A percentile compares a stretch with the other conserved stretches of the same genome.
These are phyloP conservation scores for Saturnispora ahearnii DNA, from an alignment of 805 yeast species.

Conservation along the genomic window DNA sequence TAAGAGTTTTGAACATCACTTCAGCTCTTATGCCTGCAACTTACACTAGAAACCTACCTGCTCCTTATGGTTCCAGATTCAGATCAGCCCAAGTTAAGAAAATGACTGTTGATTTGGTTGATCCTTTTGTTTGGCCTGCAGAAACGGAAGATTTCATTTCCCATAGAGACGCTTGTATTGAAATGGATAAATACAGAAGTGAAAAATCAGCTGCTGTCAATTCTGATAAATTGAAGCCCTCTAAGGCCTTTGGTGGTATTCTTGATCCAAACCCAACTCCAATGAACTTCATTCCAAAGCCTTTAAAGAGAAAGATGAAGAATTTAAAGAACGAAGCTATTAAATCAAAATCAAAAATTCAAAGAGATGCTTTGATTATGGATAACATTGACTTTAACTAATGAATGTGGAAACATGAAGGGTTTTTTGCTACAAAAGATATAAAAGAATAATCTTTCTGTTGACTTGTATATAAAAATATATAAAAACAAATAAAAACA, in stretches of 20 bases:
- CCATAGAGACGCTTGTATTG: constrained; percentile 30
- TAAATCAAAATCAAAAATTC: constrained; percentile 16
- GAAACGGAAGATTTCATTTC: constrained; percentile 29
- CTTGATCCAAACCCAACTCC: constrained; percentile 46
- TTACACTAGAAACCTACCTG: constrained; percentile 47
- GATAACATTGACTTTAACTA: constrained; percentile 6
- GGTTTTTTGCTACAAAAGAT: too few relatives aligned
- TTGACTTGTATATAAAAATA: background rate
- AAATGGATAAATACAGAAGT: constrained; percentile 43
- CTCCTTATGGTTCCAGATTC: constrained; percentile 54
- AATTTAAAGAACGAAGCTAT: constrained; percentile 35
- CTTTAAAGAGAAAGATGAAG: constrained; percentile 35
- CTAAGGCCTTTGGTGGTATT: constrained; percentile 67
- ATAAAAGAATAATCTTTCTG: background rate
- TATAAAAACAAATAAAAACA: background rate
- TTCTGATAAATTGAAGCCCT: constrained; percentile 60
- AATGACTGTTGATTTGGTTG: constrained; percentile 94
- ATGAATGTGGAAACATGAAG: background rate
- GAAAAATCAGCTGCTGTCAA: constrained; percentile 44
- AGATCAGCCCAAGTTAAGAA: constrained; percentile 79
- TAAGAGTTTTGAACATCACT: constrained; percentile 81
- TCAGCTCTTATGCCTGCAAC: constrained; percentile 73
- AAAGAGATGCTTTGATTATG: constrained; percentile 30
- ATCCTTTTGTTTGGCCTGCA: constrained; percentile 95
- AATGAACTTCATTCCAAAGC: constrained; percentile 53